Base-by-base conservation (phyloP, 495 filamentous ascomycete genomes). In the Penicillium longicatenatum region DNA sequence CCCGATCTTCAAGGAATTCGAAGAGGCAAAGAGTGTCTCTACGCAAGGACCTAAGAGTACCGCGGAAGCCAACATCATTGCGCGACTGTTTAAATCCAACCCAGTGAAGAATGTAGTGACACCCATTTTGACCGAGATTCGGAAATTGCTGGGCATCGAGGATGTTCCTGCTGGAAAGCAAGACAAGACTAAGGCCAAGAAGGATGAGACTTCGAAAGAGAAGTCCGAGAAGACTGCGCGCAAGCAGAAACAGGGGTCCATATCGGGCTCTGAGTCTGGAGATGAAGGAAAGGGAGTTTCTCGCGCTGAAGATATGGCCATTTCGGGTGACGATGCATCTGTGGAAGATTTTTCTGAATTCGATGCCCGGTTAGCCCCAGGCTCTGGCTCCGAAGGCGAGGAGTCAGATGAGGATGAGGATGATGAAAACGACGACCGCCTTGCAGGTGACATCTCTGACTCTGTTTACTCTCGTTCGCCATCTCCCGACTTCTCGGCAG, bases 31-130 rank as follows among this genome's bases (percentile, higher is more conserved):
- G 65, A 79, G 67, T 41, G 57, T 70, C 42, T 52, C 69, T 0
- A 60, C 61, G 12, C 67, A 77, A 33, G 74, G 70, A 14, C 71
- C 77, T 3, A 69, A 76, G 51, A 82, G 83, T 50, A 71, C 84
- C 1, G 82, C 77, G 6, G 77, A 75, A 45, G 75, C 81, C 30
- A 97, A 97, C 77, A 92, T 98, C 11, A 84, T 82, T 37, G 92
- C 89, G 57, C 82, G 89, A 58, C 71, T 98, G 50, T 96, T 82
- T 68, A 93, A 91, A 61, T 86, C 86, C 21, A 86, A 81, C 22
- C 82, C 85, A 3, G 90, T 94, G 14, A 87, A 88, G 75, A 83
- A 86, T 58, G 84, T 82, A 9, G 74, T 93, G 54, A 78, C 78
- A 26, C 78, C 81, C 53, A 79, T 86, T 0, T 69, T 96, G 59